Conservation (phyloP, 1,284 basidiomycete genomes). For the Moesziomyces aphidis region DNA sequence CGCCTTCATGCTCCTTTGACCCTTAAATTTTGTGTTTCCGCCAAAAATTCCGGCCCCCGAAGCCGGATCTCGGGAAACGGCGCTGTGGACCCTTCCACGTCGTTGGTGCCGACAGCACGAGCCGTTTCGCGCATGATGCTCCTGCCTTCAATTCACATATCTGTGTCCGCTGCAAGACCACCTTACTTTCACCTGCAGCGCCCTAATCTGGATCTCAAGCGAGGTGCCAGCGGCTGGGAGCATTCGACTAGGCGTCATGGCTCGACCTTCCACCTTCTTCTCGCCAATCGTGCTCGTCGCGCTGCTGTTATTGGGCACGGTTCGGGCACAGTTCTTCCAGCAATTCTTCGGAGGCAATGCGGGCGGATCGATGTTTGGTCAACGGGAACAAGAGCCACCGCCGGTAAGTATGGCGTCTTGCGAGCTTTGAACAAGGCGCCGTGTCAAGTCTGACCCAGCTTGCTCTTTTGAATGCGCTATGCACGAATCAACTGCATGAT, state of each 20-base stretch:
- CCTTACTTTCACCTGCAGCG: no score
- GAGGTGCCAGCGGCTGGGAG: no score
- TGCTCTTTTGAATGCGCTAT: background rate
- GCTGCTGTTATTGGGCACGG: constrained; percentile 14
- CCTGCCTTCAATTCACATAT: background rate
- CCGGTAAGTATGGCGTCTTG: constrained; percentile 34
- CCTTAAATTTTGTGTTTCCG: background rate
- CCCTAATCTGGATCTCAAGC: no score
- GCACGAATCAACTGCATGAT: background rate
- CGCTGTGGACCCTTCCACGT: background rate
- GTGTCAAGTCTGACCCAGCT: background rate
- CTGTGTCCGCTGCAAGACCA: background rate
- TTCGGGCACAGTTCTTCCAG: constrained; percentile 55
- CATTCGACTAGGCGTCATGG: background rate
- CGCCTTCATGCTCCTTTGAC: background rate
- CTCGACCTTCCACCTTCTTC: background rate
- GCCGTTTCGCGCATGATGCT: background rate
- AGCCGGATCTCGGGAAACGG: background rate
- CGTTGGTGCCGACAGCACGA: background rate
- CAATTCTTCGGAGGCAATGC: constrained; percentile 54
- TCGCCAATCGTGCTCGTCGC: constrained; percentile 12
- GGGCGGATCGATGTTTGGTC: constrained; percentile 30
- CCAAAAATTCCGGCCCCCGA: background rate
- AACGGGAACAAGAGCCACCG: constrained; percentile 54
- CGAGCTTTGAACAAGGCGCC: no score